phyloP scores from a whole-genome alignment of 108 stramenopile species.

The Nitzschia inconspicua region DNA sequence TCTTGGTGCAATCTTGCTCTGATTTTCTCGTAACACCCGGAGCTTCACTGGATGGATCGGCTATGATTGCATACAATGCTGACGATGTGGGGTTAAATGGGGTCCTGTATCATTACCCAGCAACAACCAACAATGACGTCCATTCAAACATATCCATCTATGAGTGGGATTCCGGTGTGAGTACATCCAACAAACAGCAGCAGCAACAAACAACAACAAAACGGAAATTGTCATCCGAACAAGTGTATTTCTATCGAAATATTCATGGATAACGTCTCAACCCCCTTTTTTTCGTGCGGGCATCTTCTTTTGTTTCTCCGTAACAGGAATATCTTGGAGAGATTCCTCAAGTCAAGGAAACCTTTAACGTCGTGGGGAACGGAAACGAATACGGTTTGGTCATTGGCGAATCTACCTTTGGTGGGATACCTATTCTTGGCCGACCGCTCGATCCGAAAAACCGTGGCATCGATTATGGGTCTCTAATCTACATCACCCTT shows the following conservation, averaged over 20 bases:
- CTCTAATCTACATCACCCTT: conserved; percentile 70
- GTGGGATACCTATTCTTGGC: conserved; percentile 62
- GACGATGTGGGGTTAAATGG: conserved; percentile 30
- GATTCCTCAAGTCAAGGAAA: conserved; percentile 47
- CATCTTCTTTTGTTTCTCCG: background rate
- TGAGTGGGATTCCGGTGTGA: conserved; percentile 67
- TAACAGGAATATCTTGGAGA: conserved; percentile 42
- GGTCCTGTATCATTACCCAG: conserved; percentile 58
- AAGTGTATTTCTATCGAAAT: background rate
- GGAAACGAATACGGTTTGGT: conserved; percentile 63
- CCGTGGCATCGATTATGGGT: conserved; percentile 80
- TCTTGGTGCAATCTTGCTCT: conserved; percentile 57
- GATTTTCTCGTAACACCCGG: conserved; percentile 65
- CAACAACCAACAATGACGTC: conserved; percentile 8
- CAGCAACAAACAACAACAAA: too few species aligned
- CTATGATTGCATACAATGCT: conserved; percentile 72
- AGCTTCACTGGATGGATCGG: conserved; percentile 45
- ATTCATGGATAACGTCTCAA: background rate
- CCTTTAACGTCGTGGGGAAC: conserved; percentile 78
- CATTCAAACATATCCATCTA: conserved; percentile 33
- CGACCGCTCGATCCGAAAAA: too few species aligned
- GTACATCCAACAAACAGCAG: conserved; percentile 2
- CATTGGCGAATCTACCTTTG: conserved; percentile 81
- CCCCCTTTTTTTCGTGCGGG: background rate
- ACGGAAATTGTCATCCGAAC: background rate